Conservation (phyloP, 2,329 filamentous ascomycete species). For the Diaporthe sp. region DNA sequence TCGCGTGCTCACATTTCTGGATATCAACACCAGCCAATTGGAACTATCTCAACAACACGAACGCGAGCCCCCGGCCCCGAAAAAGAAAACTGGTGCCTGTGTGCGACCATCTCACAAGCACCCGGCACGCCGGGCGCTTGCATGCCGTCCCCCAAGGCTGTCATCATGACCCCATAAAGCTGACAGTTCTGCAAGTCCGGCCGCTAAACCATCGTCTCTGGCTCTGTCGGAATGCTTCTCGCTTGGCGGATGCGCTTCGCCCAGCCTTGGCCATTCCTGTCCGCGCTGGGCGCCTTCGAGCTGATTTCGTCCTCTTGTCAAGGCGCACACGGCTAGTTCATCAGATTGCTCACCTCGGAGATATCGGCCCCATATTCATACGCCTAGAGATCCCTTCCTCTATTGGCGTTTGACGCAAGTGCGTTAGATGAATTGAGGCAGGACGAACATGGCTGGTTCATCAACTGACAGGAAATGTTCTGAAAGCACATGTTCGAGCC, state of each 20-base stretch:
- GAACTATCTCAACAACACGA: background rate
- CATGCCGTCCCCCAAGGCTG: background rate
- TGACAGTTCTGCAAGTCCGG: background rate
- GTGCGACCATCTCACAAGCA: background rate
- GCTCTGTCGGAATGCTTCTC: background rate
- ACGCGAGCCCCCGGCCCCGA: background rate
- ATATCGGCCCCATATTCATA: background rate
- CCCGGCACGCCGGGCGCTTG: background rate
- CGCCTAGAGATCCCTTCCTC: background rate
- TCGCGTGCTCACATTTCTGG: background rate
- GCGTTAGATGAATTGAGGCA: background rate
- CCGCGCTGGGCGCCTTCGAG: background rate
- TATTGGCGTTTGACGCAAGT: background rate
- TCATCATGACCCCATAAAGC: background rate
- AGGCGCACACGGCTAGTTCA: background rate
- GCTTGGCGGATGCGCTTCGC: slow-evolving; percentile 4
- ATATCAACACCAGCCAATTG: background rate
- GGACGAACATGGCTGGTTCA: background rate
- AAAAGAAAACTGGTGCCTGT: background rate
- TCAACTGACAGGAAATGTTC: background rate
- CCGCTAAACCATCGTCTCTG: background rate
- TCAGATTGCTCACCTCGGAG: too few species aligned
- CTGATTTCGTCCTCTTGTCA: background rate
- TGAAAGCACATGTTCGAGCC: background rate
- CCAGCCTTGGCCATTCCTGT: slow-evolving; percentile 12